These are phyloP conservation scores for Cichorium intybus DNA, from an alignment of 140 eudicot genomes.

Conservation along the genomic window DNA sequence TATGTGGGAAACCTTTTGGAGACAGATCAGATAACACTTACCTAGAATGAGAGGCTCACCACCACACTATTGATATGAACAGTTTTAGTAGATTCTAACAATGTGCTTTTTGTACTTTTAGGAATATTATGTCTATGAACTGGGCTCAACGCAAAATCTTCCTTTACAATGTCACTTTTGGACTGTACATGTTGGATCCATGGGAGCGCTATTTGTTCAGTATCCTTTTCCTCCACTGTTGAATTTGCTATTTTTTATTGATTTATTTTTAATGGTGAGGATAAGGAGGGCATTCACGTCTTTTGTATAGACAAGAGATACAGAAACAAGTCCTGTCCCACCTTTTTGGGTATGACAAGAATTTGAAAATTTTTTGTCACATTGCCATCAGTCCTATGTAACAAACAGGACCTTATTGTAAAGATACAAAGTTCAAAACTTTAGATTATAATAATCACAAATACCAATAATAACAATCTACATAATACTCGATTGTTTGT, in stretches of 20 bases:
- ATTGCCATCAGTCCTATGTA: background rate
- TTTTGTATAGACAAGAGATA: background rate
- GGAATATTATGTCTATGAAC: conserved; percentile 48
- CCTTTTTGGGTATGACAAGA: background rate
- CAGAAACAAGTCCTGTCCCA: background rate
- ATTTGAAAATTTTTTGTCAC: background rate
- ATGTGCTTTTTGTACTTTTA: background rate
- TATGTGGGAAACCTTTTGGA: too few relatives aligned
- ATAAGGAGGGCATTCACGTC: background rate
- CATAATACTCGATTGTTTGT: too few relatives aligned
- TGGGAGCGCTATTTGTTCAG: conserved; percentile 95
- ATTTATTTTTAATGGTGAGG: background rate
- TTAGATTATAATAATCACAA: background rate
- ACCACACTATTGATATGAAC: too few relatives aligned
- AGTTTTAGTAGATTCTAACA: background rate
- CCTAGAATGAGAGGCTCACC: too few relatives aligned
- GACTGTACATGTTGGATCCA: conserved; percentile 86
- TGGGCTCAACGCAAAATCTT: conserved; percentile 83
- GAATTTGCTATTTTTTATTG: background rate
- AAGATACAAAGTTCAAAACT: background rate
- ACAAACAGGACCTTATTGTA: background rate
- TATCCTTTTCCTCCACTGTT: conserved; percentile 44
- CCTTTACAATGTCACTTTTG: conserved; percentile 82
- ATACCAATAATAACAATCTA: background rate
- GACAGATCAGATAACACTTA: too few relatives aligned